Percentiles rank a stretch among this genome's conserved stretches.
phyloP scores from a whole-genome alignment of 306 rosid species.

The Cicer judaicum region DNA sequence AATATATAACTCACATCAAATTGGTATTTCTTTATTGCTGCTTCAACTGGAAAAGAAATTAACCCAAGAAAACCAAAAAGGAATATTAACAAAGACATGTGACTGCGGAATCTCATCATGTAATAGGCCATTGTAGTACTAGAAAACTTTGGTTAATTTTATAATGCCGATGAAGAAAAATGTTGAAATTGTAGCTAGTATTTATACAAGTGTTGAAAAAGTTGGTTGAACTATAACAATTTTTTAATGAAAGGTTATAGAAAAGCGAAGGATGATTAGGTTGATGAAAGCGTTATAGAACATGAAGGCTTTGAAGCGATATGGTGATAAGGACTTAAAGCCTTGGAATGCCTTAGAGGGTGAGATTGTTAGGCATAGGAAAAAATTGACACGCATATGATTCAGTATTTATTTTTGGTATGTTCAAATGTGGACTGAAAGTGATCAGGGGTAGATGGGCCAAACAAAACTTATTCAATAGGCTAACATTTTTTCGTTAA shows the following conservation, averaged over 20 bases:
- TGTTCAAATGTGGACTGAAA: slow-evolving; percentile 38
- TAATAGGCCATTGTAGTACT: slow-evolving; percentile 46
- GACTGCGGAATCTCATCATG: slow-evolving; percentile 37
- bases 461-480: slow-evolving; percentile 39
- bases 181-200: slow-evolving; percentile 21
- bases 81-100: slow-evolving; percentile 37
- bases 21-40: slow-evolving; percentile 75
- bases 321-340: slow-evolving; percentile 64
- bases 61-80: slow-evolving; percentile 55
- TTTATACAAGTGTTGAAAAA: slow-evolving; percentile 46
- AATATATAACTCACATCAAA: slow-evolving; percentile 69
- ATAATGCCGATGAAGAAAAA: slow-evolving; percentile 27
- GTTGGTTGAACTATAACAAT: slow-evolving; percentile 38
- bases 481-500: slow-evolving; percentile 56
- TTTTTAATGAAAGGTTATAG: slow-evolving; percentile 36
- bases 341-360: slow-evolving; percentile 70
- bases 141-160: slow-evolving; percentile 28
- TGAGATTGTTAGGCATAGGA: slow-evolving; percentile 58
- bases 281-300: slow-evolving; percentile 47
- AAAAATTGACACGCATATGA: slow-evolving; percentile 29
- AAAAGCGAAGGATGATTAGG: slow-evolving; percentile 48
- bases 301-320: slow-evolving; percentile 72
- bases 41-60: slow-evolving; percentile 63
- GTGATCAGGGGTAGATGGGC: slow-evolving; percentile 37
- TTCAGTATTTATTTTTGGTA: slow-evolving; percentile 18